These are phyloP conservation scores for Botryotinia calthae DNA, from an alignment of 2,329 filamentous ascomycete genomes.

Conservation along the genomic window DNA sequence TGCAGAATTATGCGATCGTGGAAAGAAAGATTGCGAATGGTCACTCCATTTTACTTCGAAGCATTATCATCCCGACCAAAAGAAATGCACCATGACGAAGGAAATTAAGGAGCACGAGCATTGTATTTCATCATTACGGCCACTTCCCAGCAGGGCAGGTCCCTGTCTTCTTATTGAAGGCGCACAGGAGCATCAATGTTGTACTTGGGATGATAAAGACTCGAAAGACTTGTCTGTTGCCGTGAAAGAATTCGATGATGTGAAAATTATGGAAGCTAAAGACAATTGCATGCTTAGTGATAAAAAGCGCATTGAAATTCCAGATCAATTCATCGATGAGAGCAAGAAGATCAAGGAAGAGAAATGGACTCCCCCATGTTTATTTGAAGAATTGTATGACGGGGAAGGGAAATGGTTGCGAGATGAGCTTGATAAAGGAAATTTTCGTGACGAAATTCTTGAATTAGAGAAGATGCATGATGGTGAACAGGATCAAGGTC, in stretches of 20 bases:
- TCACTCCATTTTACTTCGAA: background rate
- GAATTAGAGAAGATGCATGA: background rate
- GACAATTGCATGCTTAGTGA: background rate
- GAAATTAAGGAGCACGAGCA: background rate
- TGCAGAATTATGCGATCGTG: background rate
- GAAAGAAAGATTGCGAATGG: background rate
- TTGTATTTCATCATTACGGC: slow-evolving; percentile 1
- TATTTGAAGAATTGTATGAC: background rate
- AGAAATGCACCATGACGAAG: background rate
- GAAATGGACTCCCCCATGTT: background rate
- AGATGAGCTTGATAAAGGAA: background rate
- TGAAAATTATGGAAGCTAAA: background rate
- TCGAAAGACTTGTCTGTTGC: background rate
- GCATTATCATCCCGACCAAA: slow-evolving; percentile 5
- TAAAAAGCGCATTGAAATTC: background rate
- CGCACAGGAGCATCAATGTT: background rate
- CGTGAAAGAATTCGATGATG: background rate
- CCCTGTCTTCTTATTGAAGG: slow-evolving; percentile 1
- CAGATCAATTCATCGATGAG: background rate
- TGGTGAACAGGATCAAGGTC: background rate
- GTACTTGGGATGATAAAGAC: background rate
- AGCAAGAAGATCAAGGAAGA: slow-evolving; percentile 4
- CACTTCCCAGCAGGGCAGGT: background rate
- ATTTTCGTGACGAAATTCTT: background rate
- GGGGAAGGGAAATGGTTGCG: background rate